Percentiles rank a stretch among this genome's conserved stretches.
phyloP scores from a whole-genome alignment of 1,284 basidiomycete species.

The Cryptococcus sp. region DNA sequence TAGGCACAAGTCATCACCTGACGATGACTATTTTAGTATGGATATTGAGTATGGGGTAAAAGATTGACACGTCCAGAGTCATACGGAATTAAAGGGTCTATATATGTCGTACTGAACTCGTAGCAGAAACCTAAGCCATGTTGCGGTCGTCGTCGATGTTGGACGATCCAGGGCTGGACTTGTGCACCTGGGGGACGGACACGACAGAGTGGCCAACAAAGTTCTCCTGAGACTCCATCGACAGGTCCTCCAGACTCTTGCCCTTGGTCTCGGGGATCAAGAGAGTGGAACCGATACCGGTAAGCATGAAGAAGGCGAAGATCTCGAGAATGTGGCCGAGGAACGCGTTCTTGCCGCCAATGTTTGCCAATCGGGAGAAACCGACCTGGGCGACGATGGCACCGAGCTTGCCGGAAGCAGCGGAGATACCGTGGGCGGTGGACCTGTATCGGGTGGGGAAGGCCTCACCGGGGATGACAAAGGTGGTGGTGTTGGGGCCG shows the following conservation, averaged over 20 bases:
- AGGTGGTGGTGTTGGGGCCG: conserved; percentile 81
- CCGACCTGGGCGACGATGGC: conserved; percentile 80
- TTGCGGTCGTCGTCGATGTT: too few species aligned
- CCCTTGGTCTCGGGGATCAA: conserved; percentile 74
- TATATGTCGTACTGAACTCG: too few species aligned
- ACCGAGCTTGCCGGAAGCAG: conserved; percentile 78
- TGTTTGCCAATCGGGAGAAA: conserved; percentile 69
- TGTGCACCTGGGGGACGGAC: neutral
- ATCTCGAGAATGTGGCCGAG: conserved; percentile 54
- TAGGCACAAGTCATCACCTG: too few species aligned
- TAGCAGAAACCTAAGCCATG: too few species aligned
- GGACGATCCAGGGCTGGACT: neutral
- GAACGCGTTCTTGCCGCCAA: conserved; percentile 58
- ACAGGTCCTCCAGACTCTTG: conserved; percentile 65
- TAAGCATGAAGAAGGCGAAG: conserved; percentile 68
- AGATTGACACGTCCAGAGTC: too few species aligned
- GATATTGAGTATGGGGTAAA: too few species aligned
- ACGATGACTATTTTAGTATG: too few species aligned
- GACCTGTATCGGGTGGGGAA: conserved; percentile 86
- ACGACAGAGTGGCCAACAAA: conserved; percentile 57
- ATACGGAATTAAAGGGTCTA: too few species aligned
- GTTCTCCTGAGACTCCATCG: conserved; percentile 67
- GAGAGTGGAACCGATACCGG: conserved; percentile 73
- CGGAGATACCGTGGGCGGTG: conserved; percentile 81
- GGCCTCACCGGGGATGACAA: conserved; percentile 75